phyloP scores from a whole-genome alignment of 2,329 filamentous ascomycete genomes.

The Diaporthe ilicicola region DNA sequence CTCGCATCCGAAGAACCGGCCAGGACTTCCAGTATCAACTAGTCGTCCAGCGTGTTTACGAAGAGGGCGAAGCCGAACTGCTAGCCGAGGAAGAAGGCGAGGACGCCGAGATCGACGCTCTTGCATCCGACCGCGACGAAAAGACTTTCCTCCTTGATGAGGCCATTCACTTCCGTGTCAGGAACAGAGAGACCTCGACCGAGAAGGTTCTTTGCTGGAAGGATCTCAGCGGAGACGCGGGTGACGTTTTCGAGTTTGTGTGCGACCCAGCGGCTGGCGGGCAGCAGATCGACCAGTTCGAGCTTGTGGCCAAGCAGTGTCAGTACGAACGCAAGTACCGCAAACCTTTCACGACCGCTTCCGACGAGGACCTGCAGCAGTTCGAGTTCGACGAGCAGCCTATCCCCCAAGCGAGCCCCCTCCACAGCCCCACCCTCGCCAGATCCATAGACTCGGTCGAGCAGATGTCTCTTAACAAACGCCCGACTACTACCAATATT shows the following conservation, averaged over 20 bases:
- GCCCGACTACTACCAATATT: constrained; percentile 52
- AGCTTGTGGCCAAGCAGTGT: constrained; percentile 85
- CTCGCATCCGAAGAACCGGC: constrained; percentile 89
- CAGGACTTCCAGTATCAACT: constrained; percentile 98
- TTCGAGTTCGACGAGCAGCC: constrained; percentile 80
- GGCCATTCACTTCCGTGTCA: constrained; percentile 84
- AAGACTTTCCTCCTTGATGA: constrained; percentile 98
- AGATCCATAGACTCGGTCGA: constrained; percentile 66
- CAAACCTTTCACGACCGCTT: constrained; percentile 80
- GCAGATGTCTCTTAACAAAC: constrained; percentile 60
- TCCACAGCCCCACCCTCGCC: constrained; percentile 65
- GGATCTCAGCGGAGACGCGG: constrained; percentile 90
- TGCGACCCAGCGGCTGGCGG: constrained; percentile 79
- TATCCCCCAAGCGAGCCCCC: constrained; percentile 70
- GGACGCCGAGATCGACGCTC: constrained; percentile 78
- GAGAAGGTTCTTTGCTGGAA: constrained; percentile 93
- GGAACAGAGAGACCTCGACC: constrained; percentile 75
- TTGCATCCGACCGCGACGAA: constrained; percentile 88
- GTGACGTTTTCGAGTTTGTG: constrained; percentile 97
- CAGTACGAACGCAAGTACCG: constrained; percentile 98
- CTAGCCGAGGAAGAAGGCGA: constrained; percentile 89
- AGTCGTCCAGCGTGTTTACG: constrained; percentile 93
- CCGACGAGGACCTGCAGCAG: constrained; percentile 79
- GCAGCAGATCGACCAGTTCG: constrained; percentile 80
- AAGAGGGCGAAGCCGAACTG: constrained; percentile 94